Conservation (phyloP, 257 asterid species). For the Henckelia pumila region DNA sequence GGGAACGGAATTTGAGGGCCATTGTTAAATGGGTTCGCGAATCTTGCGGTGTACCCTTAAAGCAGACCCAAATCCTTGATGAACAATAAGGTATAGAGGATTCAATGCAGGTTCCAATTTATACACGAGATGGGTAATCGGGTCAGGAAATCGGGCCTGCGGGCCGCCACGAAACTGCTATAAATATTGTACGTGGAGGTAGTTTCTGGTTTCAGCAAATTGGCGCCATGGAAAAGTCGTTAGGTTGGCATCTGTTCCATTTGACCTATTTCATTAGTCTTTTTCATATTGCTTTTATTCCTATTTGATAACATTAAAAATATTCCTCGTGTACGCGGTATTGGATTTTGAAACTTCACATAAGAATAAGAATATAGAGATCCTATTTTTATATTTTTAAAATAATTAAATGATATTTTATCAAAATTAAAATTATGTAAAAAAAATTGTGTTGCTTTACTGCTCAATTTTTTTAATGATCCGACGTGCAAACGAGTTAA, state of each 20-base stretch:
- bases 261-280: slow-evolving; percentile 8
- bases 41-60: slow-evolving; percentile 34
- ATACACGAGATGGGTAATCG: slow-evolving; percentile 21
- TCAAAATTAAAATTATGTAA: no score
- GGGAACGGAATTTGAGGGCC: slow-evolving; percentile 52
- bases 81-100: neutral
- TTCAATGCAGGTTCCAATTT: neutral
- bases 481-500: no score
- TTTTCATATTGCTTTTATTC: neutral
- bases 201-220: slow-evolving; percentile 8
- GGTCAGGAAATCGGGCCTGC: slow-evolving; percentile 25
- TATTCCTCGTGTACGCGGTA: no score
- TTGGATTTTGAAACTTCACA: no score
- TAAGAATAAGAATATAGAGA: no score
- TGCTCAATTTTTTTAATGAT: no score
- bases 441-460: no score
- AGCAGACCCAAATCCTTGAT: slow-evolving; percentile 17
- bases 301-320: neutral
- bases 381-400: no score
- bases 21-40: slow-evolving; percentile 38
- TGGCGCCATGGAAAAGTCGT: slow-evolving; percentile 28
- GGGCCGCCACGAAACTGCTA: slow-evolving; percentile 20
- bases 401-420: no score
- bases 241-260: neutral
- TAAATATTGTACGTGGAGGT: slow-evolving; percentile 20